A percentile compares a stretch with the other conserved stretches of the same genome.
Conservation (phyloP, 2,329 filamentous ascomycete genomes). For the Delphinella strobiligena region DNA sequence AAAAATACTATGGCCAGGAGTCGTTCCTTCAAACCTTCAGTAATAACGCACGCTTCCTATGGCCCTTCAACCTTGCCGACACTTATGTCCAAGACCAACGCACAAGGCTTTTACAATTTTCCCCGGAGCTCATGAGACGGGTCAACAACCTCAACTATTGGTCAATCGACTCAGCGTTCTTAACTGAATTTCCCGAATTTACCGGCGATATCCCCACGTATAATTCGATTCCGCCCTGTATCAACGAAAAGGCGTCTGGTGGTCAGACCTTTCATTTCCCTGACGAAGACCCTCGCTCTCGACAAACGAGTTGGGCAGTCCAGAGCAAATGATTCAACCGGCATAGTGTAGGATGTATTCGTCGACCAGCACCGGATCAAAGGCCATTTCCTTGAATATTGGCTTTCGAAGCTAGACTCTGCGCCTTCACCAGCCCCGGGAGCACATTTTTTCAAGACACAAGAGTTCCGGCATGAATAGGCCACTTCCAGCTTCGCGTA, state of each 20-base stretch:
- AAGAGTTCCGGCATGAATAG: no score
- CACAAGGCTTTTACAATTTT: slow-evolving; percentile 5
- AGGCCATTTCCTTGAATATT: no score
- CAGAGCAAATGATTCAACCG: no score
- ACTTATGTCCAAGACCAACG: slow-evolving; percentile 2
- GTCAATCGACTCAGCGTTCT: slow-evolving; percentile 5
- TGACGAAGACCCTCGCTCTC: no score
- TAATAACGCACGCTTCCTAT: slow-evolving; percentile 6
- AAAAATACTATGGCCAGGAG: slow-evolving; percentile 5
- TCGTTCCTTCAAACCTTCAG: slow-evolving; percentile 5
- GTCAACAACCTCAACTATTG: slow-evolving; percentile 7
- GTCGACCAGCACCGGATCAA: no score
- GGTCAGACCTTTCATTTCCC: background rate
- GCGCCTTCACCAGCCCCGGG: no score
- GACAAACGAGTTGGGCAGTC: no score
- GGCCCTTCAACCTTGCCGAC: slow-evolving; percentile 1
- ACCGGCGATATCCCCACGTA: slow-evolving; percentile 6
- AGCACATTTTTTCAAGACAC: no score
- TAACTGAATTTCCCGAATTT: slow-evolving; percentile 6
- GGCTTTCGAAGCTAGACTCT: no score
- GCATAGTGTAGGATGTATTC: no score
- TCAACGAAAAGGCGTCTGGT: slow-evolving; percentile 1
- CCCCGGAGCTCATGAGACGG: slow-evolving; percentile 3
- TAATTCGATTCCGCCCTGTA: slow-evolving; percentile 4
- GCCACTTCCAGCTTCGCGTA: no score